phyloP scores from a whole-genome alignment of 257 asterid genomes.

The Hygrophila difformis region DNA sequence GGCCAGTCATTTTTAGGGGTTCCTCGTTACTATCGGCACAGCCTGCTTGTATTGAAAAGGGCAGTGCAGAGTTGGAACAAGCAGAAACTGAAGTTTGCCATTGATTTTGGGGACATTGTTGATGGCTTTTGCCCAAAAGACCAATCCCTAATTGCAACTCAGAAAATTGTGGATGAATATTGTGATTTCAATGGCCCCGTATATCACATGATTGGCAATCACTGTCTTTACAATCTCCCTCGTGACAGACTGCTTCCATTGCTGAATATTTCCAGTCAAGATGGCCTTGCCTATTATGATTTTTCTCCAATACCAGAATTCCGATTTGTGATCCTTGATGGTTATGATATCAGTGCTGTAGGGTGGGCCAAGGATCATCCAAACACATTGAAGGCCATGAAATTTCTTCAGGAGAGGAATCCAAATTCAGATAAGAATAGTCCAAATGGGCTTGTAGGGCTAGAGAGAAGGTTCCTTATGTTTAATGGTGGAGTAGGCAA shows the following conservation, averaged over 20 bases:
- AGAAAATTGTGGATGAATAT: constrained; percentile 45
- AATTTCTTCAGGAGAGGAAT: constrained; percentile 54
- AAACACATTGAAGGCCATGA: constrained; percentile 43
- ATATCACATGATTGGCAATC: constrained; percentile 93
- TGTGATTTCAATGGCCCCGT: constrained; percentile 47
- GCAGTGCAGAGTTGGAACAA: constrained; percentile 58
- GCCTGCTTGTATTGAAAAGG: constrained; percentile 64
- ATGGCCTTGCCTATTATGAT: constrained; percentile 65
- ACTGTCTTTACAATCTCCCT: constrained; percentile 93
- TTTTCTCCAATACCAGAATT: constrained; percentile 71
- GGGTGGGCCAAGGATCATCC: constrained; percentile 88
- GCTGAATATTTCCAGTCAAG: constrained; percentile 38
- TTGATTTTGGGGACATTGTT: constrained; percentile 78
- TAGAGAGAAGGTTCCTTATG: constrained; percentile 74
- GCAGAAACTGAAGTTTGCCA: constrained; percentile 38
- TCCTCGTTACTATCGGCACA: constrained; percentile 87
- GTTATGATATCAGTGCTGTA: constrained; percentile 74
- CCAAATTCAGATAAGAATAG: constrained; percentile 83
- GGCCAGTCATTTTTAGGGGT: constrained; percentile 88
- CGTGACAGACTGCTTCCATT: constrained; percentile 71
- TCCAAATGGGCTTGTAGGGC: constrained; percentile 71
- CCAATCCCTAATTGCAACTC: constrained; percentile 48
- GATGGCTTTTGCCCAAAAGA: constrained; percentile 87
- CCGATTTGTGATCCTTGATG: constrained; percentile 79
- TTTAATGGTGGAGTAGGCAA: constrained; percentile 86